Conservation (phyloP, 202 grass and related monocot species). For the Brachypodium distachyon region DNA sequence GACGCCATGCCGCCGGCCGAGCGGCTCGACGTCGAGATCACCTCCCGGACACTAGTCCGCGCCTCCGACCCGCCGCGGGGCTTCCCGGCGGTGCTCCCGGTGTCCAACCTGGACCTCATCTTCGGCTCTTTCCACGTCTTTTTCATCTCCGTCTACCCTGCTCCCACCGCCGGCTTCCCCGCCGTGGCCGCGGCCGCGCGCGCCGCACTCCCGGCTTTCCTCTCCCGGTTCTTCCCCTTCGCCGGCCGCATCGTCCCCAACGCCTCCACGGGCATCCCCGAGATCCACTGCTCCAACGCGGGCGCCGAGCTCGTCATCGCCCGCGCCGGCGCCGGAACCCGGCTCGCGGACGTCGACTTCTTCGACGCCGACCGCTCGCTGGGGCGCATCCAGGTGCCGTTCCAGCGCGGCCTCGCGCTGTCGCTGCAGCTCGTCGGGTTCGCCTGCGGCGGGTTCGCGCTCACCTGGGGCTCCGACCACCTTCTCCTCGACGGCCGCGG, state of each 20-base stretch:
- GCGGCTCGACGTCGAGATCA: constrained; percentile 18
- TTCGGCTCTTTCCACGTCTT: constrained; percentile 54
- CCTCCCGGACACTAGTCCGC: constrained; percentile 30
- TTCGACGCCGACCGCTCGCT: constrained; percentile 33
- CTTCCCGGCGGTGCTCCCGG: constrained; percentile 28
- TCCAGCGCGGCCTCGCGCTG: constrained; percentile 26
- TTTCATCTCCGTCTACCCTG: constrained; percentile 42
- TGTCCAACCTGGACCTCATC: constrained; percentile 71
- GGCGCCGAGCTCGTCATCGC: constrained; percentile 68
- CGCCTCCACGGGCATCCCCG: constrained; percentile 24
- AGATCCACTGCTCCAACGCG: constrained; percentile 42
- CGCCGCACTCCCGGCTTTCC: constrained; percentile 35
- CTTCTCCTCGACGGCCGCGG: constrained; percentile 58
- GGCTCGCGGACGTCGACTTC: constrained; percentile 48
- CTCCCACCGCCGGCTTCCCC: constrained; percentile 13
- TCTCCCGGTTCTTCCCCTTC: constrained; percentile 64
- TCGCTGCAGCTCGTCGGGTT: constrained; percentile 69
- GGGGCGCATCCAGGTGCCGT: constrained; percentile 29
- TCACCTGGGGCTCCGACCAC: constrained; percentile 55
- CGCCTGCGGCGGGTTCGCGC: constrained; percentile 54
- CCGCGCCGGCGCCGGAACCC: neutral
- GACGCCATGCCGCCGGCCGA: neutral
- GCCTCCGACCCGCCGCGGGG: constrained; percentile 43
- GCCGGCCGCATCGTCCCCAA: constrained; percentile 35
- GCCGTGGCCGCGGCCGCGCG: constrained; percentile 11